These are phyloP conservation scores for Cajanus cajan DNA, from an alignment of 306 rosid genomes.

Conservation along the genomic window DNA sequence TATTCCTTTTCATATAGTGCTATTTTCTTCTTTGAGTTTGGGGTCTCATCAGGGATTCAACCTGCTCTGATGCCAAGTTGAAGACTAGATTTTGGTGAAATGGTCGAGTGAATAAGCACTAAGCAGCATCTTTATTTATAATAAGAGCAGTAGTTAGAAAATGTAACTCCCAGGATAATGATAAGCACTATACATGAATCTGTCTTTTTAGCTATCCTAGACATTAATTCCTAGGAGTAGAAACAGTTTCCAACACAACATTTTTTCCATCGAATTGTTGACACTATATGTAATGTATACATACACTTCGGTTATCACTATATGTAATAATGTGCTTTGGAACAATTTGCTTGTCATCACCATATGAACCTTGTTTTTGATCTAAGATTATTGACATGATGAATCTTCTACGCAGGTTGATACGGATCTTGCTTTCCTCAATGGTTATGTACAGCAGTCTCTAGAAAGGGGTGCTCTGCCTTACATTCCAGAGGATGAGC, in stretches of 20 bases:
- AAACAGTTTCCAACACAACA: background rate
- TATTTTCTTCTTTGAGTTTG: no score
- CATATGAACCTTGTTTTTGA: background rate
- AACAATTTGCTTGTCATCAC: background rate
- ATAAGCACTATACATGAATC: background rate
- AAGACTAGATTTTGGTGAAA: background rate
- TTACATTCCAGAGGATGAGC: slow-evolving; percentile 66
- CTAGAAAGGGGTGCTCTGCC: slow-evolving; percentile 77
- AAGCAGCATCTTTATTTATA: background rate
- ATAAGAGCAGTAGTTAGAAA: background rate
- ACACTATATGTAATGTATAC: background rate
- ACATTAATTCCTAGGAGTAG: background rate
- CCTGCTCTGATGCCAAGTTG: no score
- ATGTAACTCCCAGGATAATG: background rate
- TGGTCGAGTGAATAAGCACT: background rate
- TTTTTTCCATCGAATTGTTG: slow-evolving; percentile 7
- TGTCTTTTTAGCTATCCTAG: background rate
- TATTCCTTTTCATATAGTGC: no score
- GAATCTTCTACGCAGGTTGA: slow-evolving; percentile 60
- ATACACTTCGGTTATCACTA: background rate
- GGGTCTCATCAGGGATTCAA: no score
- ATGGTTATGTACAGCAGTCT: slow-evolving; percentile 58
- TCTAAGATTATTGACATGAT: slow-evolving; percentile 12
- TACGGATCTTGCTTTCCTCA: slow-evolving; percentile 67
- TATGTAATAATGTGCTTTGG: background rate